Base-by-base conservation (phyloP, 108 stramenopile species). In the Nitzschia sp. region DNA sequence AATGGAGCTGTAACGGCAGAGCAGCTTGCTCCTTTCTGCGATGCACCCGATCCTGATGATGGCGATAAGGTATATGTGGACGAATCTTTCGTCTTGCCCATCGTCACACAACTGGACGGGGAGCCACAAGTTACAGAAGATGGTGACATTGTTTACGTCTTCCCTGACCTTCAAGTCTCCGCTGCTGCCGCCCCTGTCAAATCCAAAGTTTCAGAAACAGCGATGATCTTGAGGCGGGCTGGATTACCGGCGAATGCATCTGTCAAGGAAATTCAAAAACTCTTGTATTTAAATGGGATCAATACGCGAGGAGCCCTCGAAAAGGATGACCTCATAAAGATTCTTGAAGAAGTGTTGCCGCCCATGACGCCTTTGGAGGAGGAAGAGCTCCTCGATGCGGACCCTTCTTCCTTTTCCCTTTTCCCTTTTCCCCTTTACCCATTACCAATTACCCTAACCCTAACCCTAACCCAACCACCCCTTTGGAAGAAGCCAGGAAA, bases 141-240 rank as follows among this genome's bases (percentile, higher is more conserved):
- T 56, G 97, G 97, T 26, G 94, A 96, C 62, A 98, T 98, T 57
- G 89, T 98, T 2, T 98, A 98, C 68, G 75, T 92, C 2, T 98
- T 98, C 71, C 89, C 88, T 23, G 96, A 96, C 26, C 73, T 98
- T 64, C 88, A 88, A 79, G 70, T 81, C 17, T 86, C 92, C 42
- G 85, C 90, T 1, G 64, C 87, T 11, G 46, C 71, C 65, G 31
- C 63, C 24, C 63, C 18, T n/a, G 33, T 74, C 21, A 27, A 61
- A 13, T 55, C 77, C 3, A 36, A 54, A 56, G 35, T 57, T 42
- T 79, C 78, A 54, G 68, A 77, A 62, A 77, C 81, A 25, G 55
- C 81, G 47, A 70, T 79, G 51, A 60, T 87, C 19, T 54, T 93
- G 46, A 72, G 83, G 29, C 85, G 84, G 21, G 92, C 89, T 6